phyloP scores from a whole-genome alignment of 2,329 filamentous ascomycete genomes.

The Gaeumannomyces tritici region DNA sequence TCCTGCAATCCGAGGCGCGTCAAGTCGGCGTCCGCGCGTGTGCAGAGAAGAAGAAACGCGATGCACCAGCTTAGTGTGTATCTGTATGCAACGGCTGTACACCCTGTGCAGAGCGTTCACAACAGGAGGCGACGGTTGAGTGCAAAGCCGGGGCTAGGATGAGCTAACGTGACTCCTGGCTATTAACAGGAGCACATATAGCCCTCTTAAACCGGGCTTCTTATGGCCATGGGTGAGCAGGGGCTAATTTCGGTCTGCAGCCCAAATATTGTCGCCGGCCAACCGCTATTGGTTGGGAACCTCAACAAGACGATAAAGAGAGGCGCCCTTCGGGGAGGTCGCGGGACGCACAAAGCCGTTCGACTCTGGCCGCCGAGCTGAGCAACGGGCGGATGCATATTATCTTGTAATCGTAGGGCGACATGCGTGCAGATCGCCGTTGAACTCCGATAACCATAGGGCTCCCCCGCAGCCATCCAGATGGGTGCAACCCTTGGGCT shows the following conservation, averaged over 20 bases:
- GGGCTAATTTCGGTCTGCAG: constrained; percentile 25
- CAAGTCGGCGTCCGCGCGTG: not conserved
- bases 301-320: not conserved
- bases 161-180: not conserved
- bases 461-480: not conserved
- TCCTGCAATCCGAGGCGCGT: not conserved
- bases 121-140: not conserved
- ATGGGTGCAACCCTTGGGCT: not conserved
- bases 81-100: not conserved
- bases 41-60: not conserved
- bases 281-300: not conserved
- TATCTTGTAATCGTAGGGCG: not conserved
- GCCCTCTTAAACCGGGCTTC: constrained; percentile 18
- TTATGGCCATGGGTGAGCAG: constrained; percentile 19
- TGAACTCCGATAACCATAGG: not conserved
- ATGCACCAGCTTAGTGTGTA: not conserved
- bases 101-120: not conserved
- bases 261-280: constrained; percentile 13
- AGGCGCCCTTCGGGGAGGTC: not conserved
- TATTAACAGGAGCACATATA: constrained; percentile 29
- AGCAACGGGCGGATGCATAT: not conserved
- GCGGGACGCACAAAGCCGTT: not conserved
- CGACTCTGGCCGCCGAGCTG: too few relatives aligned
- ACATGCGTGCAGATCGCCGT: not conserved
- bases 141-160: too few relatives aligned